Evolutionary conservation across 1,284 basidiomycete genomes (phyloP).

Genomic region (Sparassis latifolia): DNA sequence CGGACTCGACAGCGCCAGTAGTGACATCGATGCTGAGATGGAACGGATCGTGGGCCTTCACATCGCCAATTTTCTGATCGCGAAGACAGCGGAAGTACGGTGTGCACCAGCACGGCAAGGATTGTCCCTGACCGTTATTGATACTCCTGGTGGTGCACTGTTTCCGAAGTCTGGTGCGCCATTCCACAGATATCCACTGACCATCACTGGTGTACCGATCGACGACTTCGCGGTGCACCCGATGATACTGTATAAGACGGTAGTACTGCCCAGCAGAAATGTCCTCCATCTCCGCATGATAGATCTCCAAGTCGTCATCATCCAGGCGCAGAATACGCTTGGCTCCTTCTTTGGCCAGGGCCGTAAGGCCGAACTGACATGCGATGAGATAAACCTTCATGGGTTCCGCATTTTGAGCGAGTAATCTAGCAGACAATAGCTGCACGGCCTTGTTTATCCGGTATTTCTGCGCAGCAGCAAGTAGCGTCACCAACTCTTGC

Average conservation of each 20-base stretch:
- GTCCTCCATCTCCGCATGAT: conserved; percentile 1
- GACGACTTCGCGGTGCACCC: not conserved
- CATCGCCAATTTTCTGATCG: not conserved
- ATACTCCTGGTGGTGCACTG: too few relatives aligned
- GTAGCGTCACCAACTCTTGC: not conserved
- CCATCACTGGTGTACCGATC: not conserved
- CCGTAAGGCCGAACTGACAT: not conserved
- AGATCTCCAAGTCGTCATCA: not conserved
- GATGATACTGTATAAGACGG: not conserved
- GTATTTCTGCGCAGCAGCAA: not conserved
- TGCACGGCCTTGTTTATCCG: not conserved
- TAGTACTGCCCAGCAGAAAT: not conserved
- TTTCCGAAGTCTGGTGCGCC: not conserved
- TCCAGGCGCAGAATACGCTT: not conserved
- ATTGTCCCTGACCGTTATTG: too few relatives aligned
- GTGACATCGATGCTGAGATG: too few relatives aligned
- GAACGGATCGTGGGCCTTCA: too few relatives aligned
- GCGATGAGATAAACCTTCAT: conserved; percentile 1
- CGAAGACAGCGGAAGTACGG: not conserved
- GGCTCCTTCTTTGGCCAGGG: not conserved
- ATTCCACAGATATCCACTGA: not conserved
- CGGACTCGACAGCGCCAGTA: too few relatives aligned
- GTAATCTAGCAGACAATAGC: not conserved
- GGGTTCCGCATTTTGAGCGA: not conserved
- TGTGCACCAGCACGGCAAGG: not conserved